A percentile compares a stretch with the other conserved stretches of the same genome.
Evolutionary conservation across 495 filamentous ascomycete species (phyloP).

Genomic region (Penicillium paradoxum): DNA sequence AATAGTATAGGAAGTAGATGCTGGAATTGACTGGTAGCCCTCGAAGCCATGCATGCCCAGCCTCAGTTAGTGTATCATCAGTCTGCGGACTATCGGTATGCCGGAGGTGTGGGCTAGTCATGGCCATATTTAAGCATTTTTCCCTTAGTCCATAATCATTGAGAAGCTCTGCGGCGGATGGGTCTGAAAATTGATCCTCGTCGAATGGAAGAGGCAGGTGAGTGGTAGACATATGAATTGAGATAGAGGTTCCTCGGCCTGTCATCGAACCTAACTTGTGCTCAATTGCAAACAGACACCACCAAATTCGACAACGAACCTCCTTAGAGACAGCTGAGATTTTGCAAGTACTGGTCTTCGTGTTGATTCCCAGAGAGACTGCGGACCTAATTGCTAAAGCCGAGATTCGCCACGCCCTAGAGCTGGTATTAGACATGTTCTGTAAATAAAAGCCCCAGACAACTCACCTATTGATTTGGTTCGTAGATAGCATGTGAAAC

Average conservation of each 20-base stretch:
- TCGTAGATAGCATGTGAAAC: constrained; percentile 52
- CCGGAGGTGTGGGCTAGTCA: constrained; percentile 33
- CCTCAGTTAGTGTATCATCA: constrained; percentile 6
- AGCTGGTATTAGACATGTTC: not conserved
- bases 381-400: constrained; percentile 58
- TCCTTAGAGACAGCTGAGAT: constrained; percentile 52
- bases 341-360: constrained; percentile 50
- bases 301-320: constrained; percentile 58
- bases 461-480: constrained; percentile 54
- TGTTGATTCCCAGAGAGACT: constrained; percentile 59
- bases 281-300: constrained; percentile 58
- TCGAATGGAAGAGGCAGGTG: constrained; percentile 55
- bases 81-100: constrained; percentile 17
- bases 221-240: constrained; percentile 48
- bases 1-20: constrained; percentile 45
- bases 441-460: not conserved
- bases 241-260: constrained; percentile 52
- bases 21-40: constrained; percentile 33
- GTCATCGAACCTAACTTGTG: constrained; percentile 57
- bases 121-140: constrained; percentile 27
- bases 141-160: constrained; percentile 26
- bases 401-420: constrained; percentile 58
- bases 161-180: constrained; percentile 25
- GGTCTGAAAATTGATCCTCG: constrained; percentile 44
- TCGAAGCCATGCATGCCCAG: constrained; percentile 22